Base-by-base conservation (phyloP, 1,139 yeast genomes). In the Debaryomyces fabryi region DNA sequence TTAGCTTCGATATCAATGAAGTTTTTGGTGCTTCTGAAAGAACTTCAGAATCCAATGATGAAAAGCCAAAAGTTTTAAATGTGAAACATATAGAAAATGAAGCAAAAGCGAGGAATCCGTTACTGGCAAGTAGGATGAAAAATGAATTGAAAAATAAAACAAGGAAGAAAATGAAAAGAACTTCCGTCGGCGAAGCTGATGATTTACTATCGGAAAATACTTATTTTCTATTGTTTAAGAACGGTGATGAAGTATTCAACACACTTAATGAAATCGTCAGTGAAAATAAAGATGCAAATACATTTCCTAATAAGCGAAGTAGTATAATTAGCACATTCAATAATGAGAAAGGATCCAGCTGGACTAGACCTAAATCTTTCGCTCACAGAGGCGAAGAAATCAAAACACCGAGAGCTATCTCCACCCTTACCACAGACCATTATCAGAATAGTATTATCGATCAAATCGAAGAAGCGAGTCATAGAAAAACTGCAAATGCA, bases 181-280 rank as follows among this genome's bases (percentile, higher is more conserved):
- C 45, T 47, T 79, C 72, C 15, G 68, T 80, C 2, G 79, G 63
- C 61, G 85, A 85, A 0, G 58, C 82, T 44, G 92, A 88, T 57
- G 88, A 85, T 45, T 81, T 86, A 53, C 82, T 21, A 13, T 25
- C 38, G 15, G 23, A 41, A 13, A 27, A 34, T 8, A 36, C 46
- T 15, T 16, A 80, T 50, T 79, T 91, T 55, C 79, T 88, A 56
- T 86, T 89, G 56, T 85, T 89, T 59, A 70, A 57, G 16, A 60
- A 58, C 21, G 72, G 74, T 2, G 55, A 60, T 3, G 62, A 58
- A 4, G 69, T 73, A 47, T 59, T 61, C 40, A 56, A 62, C 2
- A 49, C 54, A 0, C 58, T 73, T 42, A 58, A 57, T 12, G 56
- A 58, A 16, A 55, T 69, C 9, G 49, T 67, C 6, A 49, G 57